Evolutionary conservation across 1,139 yeast species (phyloP).

Genomic region (Yamadazyma membranifaciens): DNA sequence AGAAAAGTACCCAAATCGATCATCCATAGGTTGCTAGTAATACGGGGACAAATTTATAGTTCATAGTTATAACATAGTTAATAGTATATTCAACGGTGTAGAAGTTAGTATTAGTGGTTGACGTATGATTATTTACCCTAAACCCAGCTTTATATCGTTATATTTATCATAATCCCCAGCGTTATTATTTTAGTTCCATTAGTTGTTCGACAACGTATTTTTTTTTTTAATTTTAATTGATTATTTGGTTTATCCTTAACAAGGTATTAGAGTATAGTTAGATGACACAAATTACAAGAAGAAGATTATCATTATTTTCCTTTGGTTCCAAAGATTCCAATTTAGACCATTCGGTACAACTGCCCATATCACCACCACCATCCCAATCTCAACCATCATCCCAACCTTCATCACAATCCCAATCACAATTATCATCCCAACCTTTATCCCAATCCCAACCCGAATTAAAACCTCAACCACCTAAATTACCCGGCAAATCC

Average conservation of each 20-base stretch:
- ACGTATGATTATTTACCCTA: no score
- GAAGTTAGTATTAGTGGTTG: no score
- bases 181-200: not conserved
- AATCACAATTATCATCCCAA: not conserved
- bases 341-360: not conserved
- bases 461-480: not conserved
- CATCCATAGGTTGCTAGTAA: no score
- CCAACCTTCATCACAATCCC: not conserved
- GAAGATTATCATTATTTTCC: conserved; percentile 21
- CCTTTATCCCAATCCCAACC: not conserved
- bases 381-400: not conserved
- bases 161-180: no score
- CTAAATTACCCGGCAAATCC: not conserved
- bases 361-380: not conserved
- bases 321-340: conserved; percentile 16
- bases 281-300: conserved; percentile 17
- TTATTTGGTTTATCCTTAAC: not conserved
- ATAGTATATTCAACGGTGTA: no score
- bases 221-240: not conserved
- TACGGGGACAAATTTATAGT: no score
- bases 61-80: no score
- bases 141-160: no score
- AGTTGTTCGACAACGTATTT: not conserved
- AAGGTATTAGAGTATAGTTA: no score
- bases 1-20: no score